phyloP scores from a whole-genome alignment of 371 early-diverging fungal species.

The Basidiobolus meristosporus region DNA sequence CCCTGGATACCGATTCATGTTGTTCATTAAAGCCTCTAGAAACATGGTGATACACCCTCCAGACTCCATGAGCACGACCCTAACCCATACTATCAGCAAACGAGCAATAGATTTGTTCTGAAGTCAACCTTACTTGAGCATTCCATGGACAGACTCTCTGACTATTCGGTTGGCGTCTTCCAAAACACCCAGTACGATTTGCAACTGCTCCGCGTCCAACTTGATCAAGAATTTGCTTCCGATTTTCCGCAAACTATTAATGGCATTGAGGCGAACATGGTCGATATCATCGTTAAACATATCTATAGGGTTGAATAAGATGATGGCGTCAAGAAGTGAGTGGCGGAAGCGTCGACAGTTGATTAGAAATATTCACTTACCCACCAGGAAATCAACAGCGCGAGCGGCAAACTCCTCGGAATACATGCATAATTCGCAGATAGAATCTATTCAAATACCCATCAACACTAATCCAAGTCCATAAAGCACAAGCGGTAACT shows the following conservation, averaged over 20 bases:
- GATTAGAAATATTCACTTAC: background rate
- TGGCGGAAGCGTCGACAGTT: background rate
- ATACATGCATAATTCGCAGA: slow-evolving; percentile 44
- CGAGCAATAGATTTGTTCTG: too few species aligned
- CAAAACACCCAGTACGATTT: slow-evolving; percentile 48
- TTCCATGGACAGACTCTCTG: slow-evolving; percentile 43
- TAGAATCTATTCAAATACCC: slow-evolving; percentile 36
- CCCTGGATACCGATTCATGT: too few species aligned
- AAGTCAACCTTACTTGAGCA: slow-evolving; percentile 33
- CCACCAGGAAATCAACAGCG: slow-evolving; percentile 50
- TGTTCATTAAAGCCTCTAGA: too few species aligned
- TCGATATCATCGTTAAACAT: slow-evolving; percentile 89
- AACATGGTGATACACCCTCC: too few species aligned
- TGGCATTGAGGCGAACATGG: slow-evolving; percentile 54
- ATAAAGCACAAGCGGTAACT: slow-evolving; percentile 1
- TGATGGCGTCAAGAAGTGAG: background rate
- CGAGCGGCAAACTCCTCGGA: slow-evolving; percentile 35
- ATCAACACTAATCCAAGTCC: background rate
- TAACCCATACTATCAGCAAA: too few species aligned
- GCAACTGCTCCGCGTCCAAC: slow-evolving; percentile 50
- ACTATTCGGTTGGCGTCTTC: slow-evolving; percentile 48
- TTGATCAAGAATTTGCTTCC: slow-evolving; percentile 26
- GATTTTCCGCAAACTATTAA: slow-evolving; percentile 49
- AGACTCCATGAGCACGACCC: too few species aligned
- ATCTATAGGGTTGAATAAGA: slow-evolving; percentile 16